Evolutionary conservation across 2,329 filamentous ascomycete genomes (phyloP), one percentile per base, ranked within the genome.

Genomic region (Fusarium annulatum): DNA sequence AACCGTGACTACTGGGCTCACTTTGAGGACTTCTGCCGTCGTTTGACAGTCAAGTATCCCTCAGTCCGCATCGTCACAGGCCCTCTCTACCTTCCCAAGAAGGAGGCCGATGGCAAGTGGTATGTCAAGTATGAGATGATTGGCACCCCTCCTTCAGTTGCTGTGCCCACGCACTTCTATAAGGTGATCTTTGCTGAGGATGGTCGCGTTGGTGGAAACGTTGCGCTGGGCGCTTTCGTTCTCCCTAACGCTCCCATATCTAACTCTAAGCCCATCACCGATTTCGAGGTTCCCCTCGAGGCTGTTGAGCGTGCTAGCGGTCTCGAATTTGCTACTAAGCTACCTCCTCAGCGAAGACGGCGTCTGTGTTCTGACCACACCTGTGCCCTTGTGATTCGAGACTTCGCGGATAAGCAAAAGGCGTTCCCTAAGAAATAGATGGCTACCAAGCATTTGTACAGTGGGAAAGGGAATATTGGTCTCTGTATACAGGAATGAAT

Each of bases 1-100:
- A 99, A 99, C 85, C 90, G 96, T 58, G 96, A 99, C 85, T 99
- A 99, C 89, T 99, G 96, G 96, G 93, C 96, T 42, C 96, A 99
- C 82, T 95, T 99, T 76, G 96, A 99, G 85, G 96, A 98, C 80
- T 99, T 98, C 80, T 98, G 96, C 84, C 90, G 96, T 15, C 87
- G 94, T 23, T 86, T 99, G 74, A 96, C 95, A 2, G 84, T 86
- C 52, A 88, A 86, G 61, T 99, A 98, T 80, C 95, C 96, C 2
- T 93, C 90, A 46, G 96, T 99, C 33, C 89, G 96, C 71, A 92
- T 98, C 76, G 94, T 98, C 63, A 99, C 96, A 2, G 96, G 96
- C 0, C 96, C 96, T 6, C 84, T 99, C 48, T 99, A 99, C 84
- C 89, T 99, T 28, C 96, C 96, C 15, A 93, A 93, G 82, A 90